Conservation (phyloP, 495 filamentous ascomycete species). For the Aspergillus ostianus region DNA sequence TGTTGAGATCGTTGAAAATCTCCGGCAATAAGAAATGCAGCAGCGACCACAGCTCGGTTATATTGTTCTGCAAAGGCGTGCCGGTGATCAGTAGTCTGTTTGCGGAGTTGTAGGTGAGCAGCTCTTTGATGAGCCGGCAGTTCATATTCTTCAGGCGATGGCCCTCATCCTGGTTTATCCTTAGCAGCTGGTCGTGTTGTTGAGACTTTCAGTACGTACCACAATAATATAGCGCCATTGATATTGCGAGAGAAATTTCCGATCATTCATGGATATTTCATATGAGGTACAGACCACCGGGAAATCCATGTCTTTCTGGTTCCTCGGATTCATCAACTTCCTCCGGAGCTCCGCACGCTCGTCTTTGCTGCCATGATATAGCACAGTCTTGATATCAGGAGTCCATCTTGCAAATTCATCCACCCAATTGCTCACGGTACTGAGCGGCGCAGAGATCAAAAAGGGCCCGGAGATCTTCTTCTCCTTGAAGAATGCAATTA, state of each 20-base stretch:
- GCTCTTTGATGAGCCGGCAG: slow-evolving; percentile 81
- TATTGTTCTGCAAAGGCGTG: slow-evolving; percentile 93
- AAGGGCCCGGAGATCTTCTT: slow-evolving; percentile 85
- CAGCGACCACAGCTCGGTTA: slow-evolving; percentile 92
- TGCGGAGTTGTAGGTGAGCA: slow-evolving; percentile 83
- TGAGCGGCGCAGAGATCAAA: slow-evolving; percentile 84
- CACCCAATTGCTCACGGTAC: slow-evolving; percentile 94
- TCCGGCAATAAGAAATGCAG: slow-evolving; percentile 90
- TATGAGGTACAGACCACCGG: slow-evolving; percentile 92
- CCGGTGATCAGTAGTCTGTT: slow-evolving; percentile 92
- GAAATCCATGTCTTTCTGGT: slow-evolving; percentile 65
- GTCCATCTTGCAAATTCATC: slow-evolving; percentile 91
- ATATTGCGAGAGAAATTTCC: slow-evolving; percentile 72
- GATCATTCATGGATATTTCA: slow-evolving; percentile 91
- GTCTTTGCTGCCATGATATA: slow-evolving; percentile 83
- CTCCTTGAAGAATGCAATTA: slow-evolving; percentile 86
- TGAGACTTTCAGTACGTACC: slow-evolving; percentile 43
- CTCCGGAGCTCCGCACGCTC: slow-evolving; percentile 70
- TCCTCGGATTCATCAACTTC: slow-evolving; percentile 56
- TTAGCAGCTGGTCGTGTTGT: slow-evolving; percentile 11
- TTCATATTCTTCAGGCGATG: slow-evolving; percentile 98
- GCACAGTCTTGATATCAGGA: slow-evolving; percentile 76
- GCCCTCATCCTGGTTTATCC: slow-evolving; percentile 70
- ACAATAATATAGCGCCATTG: slow-evolving; percentile 98
- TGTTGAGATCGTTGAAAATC: slow-evolving; percentile 84